These are phyloP conservation scores for Agrocybe chaxingu DNA, from an alignment of 768 basidiomycete genomes.

Conservation along the genomic window DNA sequence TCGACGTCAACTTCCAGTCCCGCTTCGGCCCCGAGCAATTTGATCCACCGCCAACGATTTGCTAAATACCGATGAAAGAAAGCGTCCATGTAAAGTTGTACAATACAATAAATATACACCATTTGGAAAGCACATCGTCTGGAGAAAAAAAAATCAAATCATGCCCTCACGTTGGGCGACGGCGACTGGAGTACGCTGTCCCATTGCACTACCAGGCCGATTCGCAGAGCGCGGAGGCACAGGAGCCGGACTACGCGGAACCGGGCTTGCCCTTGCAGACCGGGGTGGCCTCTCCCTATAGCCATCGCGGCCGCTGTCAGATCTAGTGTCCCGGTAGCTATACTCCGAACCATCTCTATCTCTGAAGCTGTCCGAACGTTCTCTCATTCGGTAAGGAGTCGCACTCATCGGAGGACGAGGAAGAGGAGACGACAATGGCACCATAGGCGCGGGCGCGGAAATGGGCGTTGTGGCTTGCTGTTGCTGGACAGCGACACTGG, in stretches of 20 bases:
- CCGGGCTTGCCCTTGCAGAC: slow-evolving; percentile 38
- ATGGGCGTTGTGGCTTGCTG: slow-evolving; percentile 14
- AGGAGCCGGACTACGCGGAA: slow-evolving; percentile 30
- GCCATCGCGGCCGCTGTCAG: slow-evolving; percentile 16
- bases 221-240: slow-evolving; percentile 63
- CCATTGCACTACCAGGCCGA: slow-evolving; percentile 55
- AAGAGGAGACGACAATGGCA: slow-evolving; percentile 28
- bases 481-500: slow-evolving; percentile 22
- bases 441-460: slow-evolving; percentile 23
- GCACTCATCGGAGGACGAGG: slow-evolving; percentile 30
- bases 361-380: slow-evolving; percentile 19
- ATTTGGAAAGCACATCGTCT: neutral
- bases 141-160: slow-evolving; percentile 43
- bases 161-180: slow-evolving; percentile 59
- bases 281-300: slow-evolving; percentile 29
- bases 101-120: neutral
- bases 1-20: no score
- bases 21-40: no score
- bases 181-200: slow-evolving; percentile 46
- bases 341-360: slow-evolving; percentile 14
- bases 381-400: slow-evolving; percentile 19
- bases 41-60: no score
- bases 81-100: neutral
- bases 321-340: slow-evolving; percentile 13
- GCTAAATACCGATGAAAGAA: no score